A percentile compares a stretch with the other conserved stretches of the same genome.
phyloP scores from a whole-genome alignment of 306 rosid species.

The Corylus avellana region DNA sequence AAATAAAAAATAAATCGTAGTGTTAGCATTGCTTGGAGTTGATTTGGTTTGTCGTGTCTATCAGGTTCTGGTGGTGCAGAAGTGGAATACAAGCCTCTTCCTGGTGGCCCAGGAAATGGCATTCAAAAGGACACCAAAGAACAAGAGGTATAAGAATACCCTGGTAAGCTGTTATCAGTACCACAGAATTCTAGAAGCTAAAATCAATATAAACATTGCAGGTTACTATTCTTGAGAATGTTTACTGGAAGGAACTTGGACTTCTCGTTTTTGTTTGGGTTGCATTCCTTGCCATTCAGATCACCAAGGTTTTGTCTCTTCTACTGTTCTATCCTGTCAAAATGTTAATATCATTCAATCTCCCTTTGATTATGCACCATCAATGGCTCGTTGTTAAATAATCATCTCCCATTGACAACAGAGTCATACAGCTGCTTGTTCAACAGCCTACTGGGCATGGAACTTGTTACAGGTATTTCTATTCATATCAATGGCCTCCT shows the following conservation, averaged over 20 bases:
- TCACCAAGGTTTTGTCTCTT: constrained; percentile 61
- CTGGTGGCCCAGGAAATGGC: constrained; percentile 55
- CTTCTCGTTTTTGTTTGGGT: constrained; percentile 88
- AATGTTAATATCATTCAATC: constrained; percentile 3
- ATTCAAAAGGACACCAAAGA: constrained; percentile 34
- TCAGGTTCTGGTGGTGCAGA: constrained; percentile 54
- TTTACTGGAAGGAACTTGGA: constrained; percentile 86
- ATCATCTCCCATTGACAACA: constrained; percentile 39
- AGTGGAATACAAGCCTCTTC: constrained; percentile 75
- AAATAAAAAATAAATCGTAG: not conserved
- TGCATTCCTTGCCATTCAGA: constrained; percentile 75
- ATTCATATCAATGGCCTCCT: constrained; percentile 8
- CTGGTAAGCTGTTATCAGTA: constrained; percentile 2
- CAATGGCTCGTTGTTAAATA: constrained; percentile 16
- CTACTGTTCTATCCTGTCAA: constrained; percentile 7
- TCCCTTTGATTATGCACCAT: constrained; percentile 4
- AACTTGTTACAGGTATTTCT: constrained; percentile 76
- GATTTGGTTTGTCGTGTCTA: constrained; percentile 25
- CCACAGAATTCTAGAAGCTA: constrained; percentile 31
- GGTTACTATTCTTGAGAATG: constrained; percentile 64
- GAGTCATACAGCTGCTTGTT: constrained; percentile 59
- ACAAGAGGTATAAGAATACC: constrained; percentile 36
- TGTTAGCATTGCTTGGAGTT: not conserved
- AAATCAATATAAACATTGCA: constrained; percentile 42
- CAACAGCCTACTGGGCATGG: constrained; percentile 70